These are phyloP conservation scores for Fraxinus floribunda DNA, from an alignment of 305 asterid genomes.

Conservation along the genomic window DNA sequence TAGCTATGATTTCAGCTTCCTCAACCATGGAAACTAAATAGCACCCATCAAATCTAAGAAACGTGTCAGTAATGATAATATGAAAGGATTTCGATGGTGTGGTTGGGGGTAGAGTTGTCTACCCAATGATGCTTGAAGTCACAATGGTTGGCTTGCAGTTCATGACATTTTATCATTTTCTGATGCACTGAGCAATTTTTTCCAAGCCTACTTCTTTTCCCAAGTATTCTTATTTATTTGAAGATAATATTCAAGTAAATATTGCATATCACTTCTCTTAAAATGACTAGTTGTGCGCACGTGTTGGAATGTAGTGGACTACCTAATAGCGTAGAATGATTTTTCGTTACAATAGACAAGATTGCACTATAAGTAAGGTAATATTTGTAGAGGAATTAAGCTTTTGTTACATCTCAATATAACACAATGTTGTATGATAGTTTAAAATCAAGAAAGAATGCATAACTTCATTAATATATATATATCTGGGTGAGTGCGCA, in stretches of 20 bases:
- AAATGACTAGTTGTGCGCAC: too few relatives aligned
- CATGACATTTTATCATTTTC: not conserved
- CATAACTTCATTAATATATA: too few relatives aligned
- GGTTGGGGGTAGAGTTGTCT: too few relatives aligned
- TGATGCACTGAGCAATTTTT: not conserved
- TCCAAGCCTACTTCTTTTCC: not conserved
- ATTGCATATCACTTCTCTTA: not conserved
- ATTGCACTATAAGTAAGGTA: too few relatives aligned
- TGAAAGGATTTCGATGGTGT: not conserved
- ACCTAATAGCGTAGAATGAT: too few relatives aligned
- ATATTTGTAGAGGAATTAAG: too few relatives aligned
- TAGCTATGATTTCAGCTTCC: conserved; percentile 41
- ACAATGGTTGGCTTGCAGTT: not conserved
- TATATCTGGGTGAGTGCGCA: too few relatives aligned
- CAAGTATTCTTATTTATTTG: not conserved
- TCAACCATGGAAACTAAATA: conserved; percentile 55
- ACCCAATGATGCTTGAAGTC: not conserved
- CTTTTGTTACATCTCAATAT: too few relatives aligned
- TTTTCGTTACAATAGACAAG: too few relatives aligned
- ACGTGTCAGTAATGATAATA: not conserved
- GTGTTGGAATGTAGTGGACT: too few relatives aligned
- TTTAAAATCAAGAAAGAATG: too few relatives aligned
- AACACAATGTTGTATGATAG: too few relatives aligned
- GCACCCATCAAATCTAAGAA: conserved; percentile 13
- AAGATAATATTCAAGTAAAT: not conserved